Evolutionary conservation across 2,329 filamentous ascomycete genomes (phyloP).

Genomic region (Ustulina deusta): DNA sequence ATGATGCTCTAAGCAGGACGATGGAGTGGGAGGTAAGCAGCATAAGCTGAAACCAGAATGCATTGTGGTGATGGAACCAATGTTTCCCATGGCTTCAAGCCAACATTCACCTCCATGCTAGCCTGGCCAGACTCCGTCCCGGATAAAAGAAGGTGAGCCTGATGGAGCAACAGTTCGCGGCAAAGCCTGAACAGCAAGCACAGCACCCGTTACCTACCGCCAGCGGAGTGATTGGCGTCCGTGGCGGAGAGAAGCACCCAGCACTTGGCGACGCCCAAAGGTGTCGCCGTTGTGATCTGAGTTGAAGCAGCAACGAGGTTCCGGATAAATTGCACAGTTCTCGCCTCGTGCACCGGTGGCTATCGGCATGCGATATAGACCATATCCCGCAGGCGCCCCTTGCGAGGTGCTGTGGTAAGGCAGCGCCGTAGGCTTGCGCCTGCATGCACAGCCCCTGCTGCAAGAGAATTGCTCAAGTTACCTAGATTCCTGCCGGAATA

Average conservation of each 20-base stretch:
- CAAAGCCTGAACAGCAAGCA: neutral
- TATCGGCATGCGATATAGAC: neutral
- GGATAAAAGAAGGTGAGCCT: neutral
- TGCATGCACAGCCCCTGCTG: constrained; percentile 14
- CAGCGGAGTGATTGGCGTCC: neutral
- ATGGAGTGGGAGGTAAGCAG: constrained; percentile 29
- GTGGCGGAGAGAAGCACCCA: neutral
- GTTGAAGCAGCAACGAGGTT: neutral
- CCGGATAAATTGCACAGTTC: constrained; percentile 8
- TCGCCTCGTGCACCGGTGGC: neutral
- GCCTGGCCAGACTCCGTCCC: neutral
- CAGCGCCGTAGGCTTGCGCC: constrained; percentile 16
- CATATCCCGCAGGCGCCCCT: neutral
- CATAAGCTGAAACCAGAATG: constrained; percentile 29
- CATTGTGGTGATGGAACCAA: neutral
- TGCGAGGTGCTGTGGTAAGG: neutral
- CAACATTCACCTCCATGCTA: neutral
- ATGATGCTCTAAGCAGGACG: constrained; percentile 18
- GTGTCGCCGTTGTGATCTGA: neutral
- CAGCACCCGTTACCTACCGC: neutral
- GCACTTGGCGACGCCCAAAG: neutral
- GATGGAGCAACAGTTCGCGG: neutral
- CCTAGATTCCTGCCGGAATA: neutral
- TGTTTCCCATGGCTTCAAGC: constrained; percentile 1
- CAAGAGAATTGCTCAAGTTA: neutral